Evolutionary conservation across 2,329 filamentous ascomycete genomes (phyloP), one percentile per base, ranked within the genome.

Genomic region (Calonectria crousiana): DNA sequence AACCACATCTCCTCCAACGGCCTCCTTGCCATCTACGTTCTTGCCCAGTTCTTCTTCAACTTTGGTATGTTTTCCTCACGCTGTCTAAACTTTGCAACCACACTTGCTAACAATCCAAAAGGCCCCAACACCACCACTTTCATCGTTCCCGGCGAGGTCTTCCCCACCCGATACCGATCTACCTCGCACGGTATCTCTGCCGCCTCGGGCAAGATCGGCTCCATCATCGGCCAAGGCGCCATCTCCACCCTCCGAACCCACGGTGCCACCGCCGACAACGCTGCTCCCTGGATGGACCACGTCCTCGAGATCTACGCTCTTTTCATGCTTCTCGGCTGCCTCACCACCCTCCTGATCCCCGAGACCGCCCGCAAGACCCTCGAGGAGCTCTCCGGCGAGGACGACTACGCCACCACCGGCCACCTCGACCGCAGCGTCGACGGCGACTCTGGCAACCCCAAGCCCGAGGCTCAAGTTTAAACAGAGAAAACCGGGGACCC

Each of bases 291-390:
- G 94, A 89, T 95, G 84, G 89, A 95, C 85, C 93, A 95, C 83
- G 93, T 95, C 51, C 91, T 95, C 81, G 87, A 95, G 87, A 95
- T 95, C 79, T 90, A 89, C 81, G 93, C 93, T 8, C 87, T 94
- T 34, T 95, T 96, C 88, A 95, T 95, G 94, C 88, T 95, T 41
- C 87, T 91, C 72, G 94, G 94, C 71, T 87, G 91, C 84, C 88
- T 93, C 82, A 94, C 93, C 13, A 93, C 93, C 0, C 84, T 94
- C 1, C 85, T 94, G 72, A 94, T 95, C 73, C 92, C 92, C 10
- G 94, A 95, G 88, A 95, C 92, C 26, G 94, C 93, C 86, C 88
- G 92, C 72, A 93, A 92, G 88, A 94, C 93, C 1, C 89, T 96
- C 38, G 94, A 94, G 83, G 89, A 92, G 83, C 87, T 94, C 14